A percentile compares a stretch with the other conserved stretches of the same genome.
Conservation (phyloP, 108 stramenopile genomes). For the Nitzschia sp. region DNA sequence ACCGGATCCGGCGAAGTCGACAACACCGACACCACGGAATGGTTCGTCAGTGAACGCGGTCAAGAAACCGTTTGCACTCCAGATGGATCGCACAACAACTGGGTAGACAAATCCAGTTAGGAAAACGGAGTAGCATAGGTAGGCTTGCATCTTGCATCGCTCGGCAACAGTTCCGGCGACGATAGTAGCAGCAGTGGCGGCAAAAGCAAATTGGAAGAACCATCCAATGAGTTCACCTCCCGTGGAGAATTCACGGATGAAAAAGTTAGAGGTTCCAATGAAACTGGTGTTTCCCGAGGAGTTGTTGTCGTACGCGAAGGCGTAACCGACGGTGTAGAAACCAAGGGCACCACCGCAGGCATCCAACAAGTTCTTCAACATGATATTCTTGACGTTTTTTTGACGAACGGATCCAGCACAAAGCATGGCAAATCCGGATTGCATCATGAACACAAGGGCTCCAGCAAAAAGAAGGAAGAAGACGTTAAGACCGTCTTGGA, state of each 20-base stretch:
- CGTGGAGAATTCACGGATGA: constrained; percentile 39
- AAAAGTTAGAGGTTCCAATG: constrained; percentile 69
- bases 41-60: constrained; percentile 53
- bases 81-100: constrained; percentile 81
- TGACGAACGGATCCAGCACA: constrained; percentile 80
- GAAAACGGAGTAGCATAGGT: constrained; percentile 82
- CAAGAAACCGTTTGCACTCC: constrained; percentile 74
- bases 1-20: constrained; percentile 93
- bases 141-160: constrained; percentile 73
- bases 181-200: constrained; percentile 84
- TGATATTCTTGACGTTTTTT: constrained; percentile 87
- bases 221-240: constrained; percentile 45
- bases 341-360: constrained; percentile 81
- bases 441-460: constrained; percentile 91
- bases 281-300: constrained; percentile 35
- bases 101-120: constrained; percentile 90
- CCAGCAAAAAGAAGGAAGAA: constrained; percentile 86
- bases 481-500: constrained; percentile 50
- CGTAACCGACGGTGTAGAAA: constrained; percentile 86
- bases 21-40: constrained; percentile 67
- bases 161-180: constrained; percentile 82
- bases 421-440: constrained; percentile 90
- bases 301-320: constrained; percentile 73
- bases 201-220: constrained; percentile 73
- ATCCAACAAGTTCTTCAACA: constrained; percentile 90